Conservation (phyloP, 2,329 filamentous ascomycete genomes). For the Claviceps citrina region DNA sequence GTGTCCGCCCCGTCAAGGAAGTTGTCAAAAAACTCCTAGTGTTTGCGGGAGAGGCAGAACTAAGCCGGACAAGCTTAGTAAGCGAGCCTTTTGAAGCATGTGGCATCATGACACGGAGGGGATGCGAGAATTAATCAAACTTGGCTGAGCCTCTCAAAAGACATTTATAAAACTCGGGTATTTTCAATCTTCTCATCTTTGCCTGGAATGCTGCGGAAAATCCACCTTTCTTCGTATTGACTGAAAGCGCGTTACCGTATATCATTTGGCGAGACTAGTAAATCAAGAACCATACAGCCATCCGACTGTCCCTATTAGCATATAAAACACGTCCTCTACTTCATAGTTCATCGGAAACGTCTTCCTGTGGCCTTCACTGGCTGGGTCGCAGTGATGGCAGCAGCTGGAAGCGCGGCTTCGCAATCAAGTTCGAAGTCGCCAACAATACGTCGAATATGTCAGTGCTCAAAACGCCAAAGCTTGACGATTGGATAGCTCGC, state of each 20-base stretch:
- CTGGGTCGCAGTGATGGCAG: slow-evolving; percentile 1
- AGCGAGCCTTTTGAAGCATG: not conserved
- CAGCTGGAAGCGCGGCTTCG: slow-evolving; percentile 12
- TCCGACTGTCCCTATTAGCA: not conserved
- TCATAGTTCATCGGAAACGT: not conserved
- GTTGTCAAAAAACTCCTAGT: no score
- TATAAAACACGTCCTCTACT: not conserved
- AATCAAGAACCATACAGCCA: not conserved
- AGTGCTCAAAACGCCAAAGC: slow-evolving; percentile 12
- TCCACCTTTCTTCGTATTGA: not conserved
- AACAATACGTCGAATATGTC: slow-evolving; percentile 72
- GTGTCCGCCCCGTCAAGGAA: not conserved
- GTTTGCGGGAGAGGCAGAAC: no score
- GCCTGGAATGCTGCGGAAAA: not conserved
- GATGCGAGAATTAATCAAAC: no score
- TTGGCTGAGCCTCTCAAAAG: no score
- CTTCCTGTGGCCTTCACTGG: not conserved
- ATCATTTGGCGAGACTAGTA: not conserved
- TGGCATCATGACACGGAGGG: no score
- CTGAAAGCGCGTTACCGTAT: not conserved
- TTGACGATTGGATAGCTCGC: no score
- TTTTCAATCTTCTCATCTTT: no score
- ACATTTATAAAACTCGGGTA: no score
- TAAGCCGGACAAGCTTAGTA: not conserved
- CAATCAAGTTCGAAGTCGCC: slow-evolving; percentile 61